Evolutionary conservation across 2,329 filamentous ascomycete species (phyloP).

Genomic region (Aspergillus latus): DNA sequence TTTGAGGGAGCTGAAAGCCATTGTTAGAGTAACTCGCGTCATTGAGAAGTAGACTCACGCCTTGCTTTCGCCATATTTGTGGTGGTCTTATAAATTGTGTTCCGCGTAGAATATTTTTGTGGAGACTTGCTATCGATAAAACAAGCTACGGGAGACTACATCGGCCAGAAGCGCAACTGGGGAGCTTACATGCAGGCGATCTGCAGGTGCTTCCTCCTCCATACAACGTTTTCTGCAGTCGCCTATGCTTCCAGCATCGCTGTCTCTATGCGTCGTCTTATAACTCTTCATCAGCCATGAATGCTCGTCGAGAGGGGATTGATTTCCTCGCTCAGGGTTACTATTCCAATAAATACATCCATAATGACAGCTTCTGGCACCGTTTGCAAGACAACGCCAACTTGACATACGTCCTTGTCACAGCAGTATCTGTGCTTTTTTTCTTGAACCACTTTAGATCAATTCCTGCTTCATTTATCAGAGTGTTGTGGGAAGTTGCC

Average conservation of each 20-base stretch:
- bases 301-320: conserved; percentile 33
- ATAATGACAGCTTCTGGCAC: conserved; percentile 34
- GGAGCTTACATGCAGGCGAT: conserved; percentile 16
- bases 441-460: conserved; percentile 33
- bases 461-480: conserved; percentile 31
- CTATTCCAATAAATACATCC: conserved; percentile 27
- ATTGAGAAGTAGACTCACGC: conserved; percentile 22
- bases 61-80: conserved; percentile 42
- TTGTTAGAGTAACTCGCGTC: conserved; percentile 11
- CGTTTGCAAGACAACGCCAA: conserved; percentile 29
- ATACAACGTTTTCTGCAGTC: conserved; percentile 16
- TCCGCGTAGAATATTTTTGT: conserved; percentile 25
- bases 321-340: conserved; percentile 31
- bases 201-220: conserved; percentile 14
- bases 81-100: conserved; percentile 13
- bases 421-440: conserved; percentile 30
- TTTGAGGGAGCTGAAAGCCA: conserved; percentile 48
- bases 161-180: conserved; percentile 28
- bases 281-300: conserved; percentile 34
- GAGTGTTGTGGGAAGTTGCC: conserved; percentile 39
- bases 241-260: conserved; percentile 8
- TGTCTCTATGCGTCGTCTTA: conserved; percentile 24
- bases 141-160: conserved; percentile 30
- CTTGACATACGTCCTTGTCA: conserved; percentile 32
- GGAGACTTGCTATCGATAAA: conserved; percentile 40